Base-by-base conservation (phyloP, 23 red algal species). In the Gracilaria caudata region DNA sequence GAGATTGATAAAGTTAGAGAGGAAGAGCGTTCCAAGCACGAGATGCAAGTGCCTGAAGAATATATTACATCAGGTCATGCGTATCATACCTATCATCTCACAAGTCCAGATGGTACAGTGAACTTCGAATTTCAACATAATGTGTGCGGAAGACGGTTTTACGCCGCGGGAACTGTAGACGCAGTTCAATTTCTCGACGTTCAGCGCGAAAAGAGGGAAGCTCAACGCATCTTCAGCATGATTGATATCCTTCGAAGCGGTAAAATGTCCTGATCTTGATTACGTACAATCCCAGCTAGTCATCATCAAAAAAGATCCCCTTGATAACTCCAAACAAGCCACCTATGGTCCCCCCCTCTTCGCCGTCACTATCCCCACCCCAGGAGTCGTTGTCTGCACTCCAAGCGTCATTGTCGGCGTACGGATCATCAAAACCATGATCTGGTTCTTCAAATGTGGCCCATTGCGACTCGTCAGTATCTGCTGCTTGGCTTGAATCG, bases 101-200 rank as follows among this genome's bases (percentile, higher is more conserved):
- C 85, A 26, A 98, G 96, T 63, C 81, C 92, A 23, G 96, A 98
- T 66, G 91, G 86, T 19, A 80, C 84, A 17, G 96, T 98, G 14
- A 40, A 77, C 53, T 94, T 98, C 60, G 92, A 93, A 64, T 95
- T 98, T 58, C 92, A 98, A 60, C 96, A 98, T 72, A 98, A 98
- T 53, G 96, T 98, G n/a, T 90, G 78, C 40, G 96, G 96, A 2
- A 76, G 96, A 35, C 64, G 47, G 23, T 91, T 98, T 19, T 98
- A 98, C 65, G 96, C 96, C 17, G 90, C 94, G 17, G 96, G 96
- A 35, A 98, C 96, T 13, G 89, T 98, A 34, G 96, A 98, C 79
- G 96, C 96, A 21, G 93, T 95, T 33, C 25, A 75, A 29, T 98
- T 98, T 83, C 34, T 98, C 32, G 87, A 78, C 47, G 76, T 39